phyloP scores from a whole-genome alignment of 805 yeast genomes.

The Wickerhamomyces strasburgensis region DNA sequence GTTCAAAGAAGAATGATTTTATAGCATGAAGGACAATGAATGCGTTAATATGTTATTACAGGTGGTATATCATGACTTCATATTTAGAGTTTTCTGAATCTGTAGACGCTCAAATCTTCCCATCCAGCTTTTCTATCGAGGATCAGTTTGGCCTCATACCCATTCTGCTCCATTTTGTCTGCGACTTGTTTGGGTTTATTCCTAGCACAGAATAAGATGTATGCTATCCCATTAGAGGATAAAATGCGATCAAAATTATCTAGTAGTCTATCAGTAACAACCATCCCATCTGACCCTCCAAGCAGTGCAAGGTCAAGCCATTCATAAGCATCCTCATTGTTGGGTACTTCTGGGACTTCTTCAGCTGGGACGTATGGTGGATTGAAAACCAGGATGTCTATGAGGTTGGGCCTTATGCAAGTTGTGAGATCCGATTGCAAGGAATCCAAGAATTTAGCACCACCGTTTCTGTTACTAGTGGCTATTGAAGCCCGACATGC shows the following conservation, averaged over 20 bases:
- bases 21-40: slow-evolving; percentile 1
- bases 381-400: slow-evolving; percentile 81
- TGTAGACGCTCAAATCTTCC: slow-evolving; percentile 81
- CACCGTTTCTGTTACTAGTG: slow-evolving; percentile 38
- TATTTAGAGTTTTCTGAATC: slow-evolving; percentile 35
- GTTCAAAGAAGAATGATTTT: slow-evolving; percentile 27
- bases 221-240: slow-evolving; percentile 67
- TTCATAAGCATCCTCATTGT: slow-evolving; percentile 39
- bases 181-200: slow-evolving; percentile 70
- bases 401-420: slow-evolving; percentile 37
- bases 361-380: slow-evolving; percentile 97
- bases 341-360: slow-evolving; percentile 58
- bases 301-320: slow-evolving; percentile 90
- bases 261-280: slow-evolving; percentile 64
- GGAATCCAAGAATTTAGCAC: slow-evolving; percentile 35
- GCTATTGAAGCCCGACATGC: slow-evolving; percentile 54
- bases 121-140: slow-evolving; percentile 85
- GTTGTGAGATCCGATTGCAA: slow-evolving; percentile 56
- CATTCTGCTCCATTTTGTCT: slow-evolving; percentile 36
- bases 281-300: slow-evolving; percentile 93
- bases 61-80: too few species aligned
- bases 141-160: slow-evolving; percentile 54
- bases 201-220: slow-evolving; percentile 86
- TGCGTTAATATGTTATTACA: not conserved
- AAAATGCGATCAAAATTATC: slow-evolving; percentile 48